Conservation (phyloP, 2,329 filamentous ascomycete species). For the Cladorrhinum sp. region DNA sequence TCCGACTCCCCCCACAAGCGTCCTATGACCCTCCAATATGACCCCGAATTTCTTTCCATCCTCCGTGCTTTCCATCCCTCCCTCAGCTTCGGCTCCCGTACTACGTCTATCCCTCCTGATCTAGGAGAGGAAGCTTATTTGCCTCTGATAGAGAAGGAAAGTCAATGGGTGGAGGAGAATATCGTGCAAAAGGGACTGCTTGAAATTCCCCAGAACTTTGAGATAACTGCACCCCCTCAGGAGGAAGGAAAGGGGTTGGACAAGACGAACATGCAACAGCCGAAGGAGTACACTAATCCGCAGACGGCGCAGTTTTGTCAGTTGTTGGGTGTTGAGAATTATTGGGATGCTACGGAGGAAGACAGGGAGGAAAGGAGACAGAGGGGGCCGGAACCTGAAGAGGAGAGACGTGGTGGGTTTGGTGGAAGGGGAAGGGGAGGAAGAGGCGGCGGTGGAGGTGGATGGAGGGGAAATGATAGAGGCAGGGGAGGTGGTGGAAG, state of each 20-base stretch:
- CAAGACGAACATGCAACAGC: conserved; percentile 55
- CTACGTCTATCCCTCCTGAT: conserved; percentile 53
- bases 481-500: conserved; percentile 38
- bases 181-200: conserved; percentile 62
- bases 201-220: conserved; percentile 74
- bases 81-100: conserved; percentile 61
- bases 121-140: conserved; percentile 67
- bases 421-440: conserved; percentile 30
- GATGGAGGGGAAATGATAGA: conserved; percentile 38
- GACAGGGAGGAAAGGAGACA: conserved; percentile 60
- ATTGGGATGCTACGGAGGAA: conserved; percentile 69
- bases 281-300: conserved; percentile 79
- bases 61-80: conserved; percentile 72
- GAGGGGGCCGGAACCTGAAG: conserved; percentile 52
- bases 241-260: conserved; percentile 54
- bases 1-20: conserved; percentile 22
- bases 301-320: conserved; percentile 83
- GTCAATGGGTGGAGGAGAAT: conserved; percentile 77
- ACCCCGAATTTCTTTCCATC: conserved; percentile 94
- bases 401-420: conserved; percentile 26
- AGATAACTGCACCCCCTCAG: conserved; percentile 70
- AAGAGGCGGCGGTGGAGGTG: conserved; percentile 35
- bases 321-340: conserved; percentile 72
- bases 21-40: conserved; percentile 64
- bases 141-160: conserved; percentile 65